Conservation (phyloP, 352 stramenopile species). For the Peronospora farinosa region DNA sequence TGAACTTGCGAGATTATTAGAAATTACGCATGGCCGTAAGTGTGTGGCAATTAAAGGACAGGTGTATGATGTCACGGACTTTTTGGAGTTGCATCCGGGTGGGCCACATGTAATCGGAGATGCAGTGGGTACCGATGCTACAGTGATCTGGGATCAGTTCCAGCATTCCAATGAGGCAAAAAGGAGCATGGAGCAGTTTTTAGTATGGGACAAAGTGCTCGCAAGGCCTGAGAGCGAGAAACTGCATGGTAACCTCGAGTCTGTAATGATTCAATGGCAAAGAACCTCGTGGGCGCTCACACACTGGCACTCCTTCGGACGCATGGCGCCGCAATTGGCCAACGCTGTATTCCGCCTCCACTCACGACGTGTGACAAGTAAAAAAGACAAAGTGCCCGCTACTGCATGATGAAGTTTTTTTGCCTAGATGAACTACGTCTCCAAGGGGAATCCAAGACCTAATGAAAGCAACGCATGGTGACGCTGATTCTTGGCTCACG, state of each 20-base stretch:
- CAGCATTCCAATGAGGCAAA: conserved; percentile 59
- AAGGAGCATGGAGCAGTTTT: conserved; percentile 53
- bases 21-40: conserved; percentile 32
- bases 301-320: conserved; percentile 49
- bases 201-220: conserved; percentile 45
- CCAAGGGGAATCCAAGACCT: background rate
- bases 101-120: conserved; percentile 68
- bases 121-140: conserved; percentile 61
- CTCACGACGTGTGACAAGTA: conserved; percentile 16
- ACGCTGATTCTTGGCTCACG: conserved; percentile 37
- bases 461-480: conserved; percentile 46
- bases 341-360: conserved; percentile 37
- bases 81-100: conserved; percentile 59
- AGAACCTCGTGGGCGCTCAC: conserved; percentile 50
- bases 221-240: conserved; percentile 14
- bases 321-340: conserved; percentile 36
- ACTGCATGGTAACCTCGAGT: conserved; percentile 35
- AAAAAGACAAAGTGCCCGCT: background rate
- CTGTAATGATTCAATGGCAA: conserved; percentile 36
- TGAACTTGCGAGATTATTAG: conserved; percentile 51
- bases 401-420: conserved; percentile 10
- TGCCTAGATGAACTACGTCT: conserved; percentile 11
- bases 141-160: conserved; percentile 63
- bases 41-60: conserved; percentile 56
- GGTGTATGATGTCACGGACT: conserved; percentile 66